A percentile compares a stretch with the other conserved stretches of the same genome.
phyloP scores from a whole-genome alignment of 768 basidiomycete genomes.

The Pulveroboletus sp. region DNA sequence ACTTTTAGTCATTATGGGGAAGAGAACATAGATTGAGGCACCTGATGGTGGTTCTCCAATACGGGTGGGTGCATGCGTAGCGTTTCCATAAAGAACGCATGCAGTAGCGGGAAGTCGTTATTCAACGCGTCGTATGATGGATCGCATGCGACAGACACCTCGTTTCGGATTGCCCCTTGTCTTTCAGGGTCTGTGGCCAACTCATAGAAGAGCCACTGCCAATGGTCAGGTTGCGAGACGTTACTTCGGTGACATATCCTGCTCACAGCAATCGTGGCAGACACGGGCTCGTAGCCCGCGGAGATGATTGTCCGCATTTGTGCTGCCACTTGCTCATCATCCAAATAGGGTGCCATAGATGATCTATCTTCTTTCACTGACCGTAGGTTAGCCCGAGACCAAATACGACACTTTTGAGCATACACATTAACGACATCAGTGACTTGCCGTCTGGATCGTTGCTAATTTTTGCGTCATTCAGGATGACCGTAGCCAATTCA shows the following conservation, averaged over 20 bases:
- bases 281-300: constrained; percentile 45
- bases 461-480: constrained; percentile 47
- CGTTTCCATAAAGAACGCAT: constrained; percentile 58
- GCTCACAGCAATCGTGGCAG: constrained; percentile 33
- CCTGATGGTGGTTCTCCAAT: constrained; percentile 63
- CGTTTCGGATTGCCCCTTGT: constrained; percentile 55
- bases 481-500: constrained; percentile 46
- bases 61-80: constrained; percentile 59
- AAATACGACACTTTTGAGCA: neutral
- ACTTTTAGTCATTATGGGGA: constrained; percentile 3
- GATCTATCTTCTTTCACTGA: constrained; percentile 43
- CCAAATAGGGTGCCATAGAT: constrained; percentile 35
- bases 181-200: constrained; percentile 46
- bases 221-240: constrained; percentile 3
- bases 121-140: constrained; percentile 51
- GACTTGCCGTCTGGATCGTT: constrained; percentile 43
- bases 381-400: constrained; percentile 1
- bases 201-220: constrained; percentile 63
- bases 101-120: constrained; percentile 47
- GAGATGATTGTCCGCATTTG: constrained; percentile 63
- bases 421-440: constrained; percentile 54
- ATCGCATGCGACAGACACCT: constrained; percentile 42
- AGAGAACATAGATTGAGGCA: constrained; percentile 12
- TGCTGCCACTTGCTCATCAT: constrained; percentile 48
- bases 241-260: neutral